Conservation (phyloP, 768 basidiomycete genomes). For the Vararia minispora region DNA sequence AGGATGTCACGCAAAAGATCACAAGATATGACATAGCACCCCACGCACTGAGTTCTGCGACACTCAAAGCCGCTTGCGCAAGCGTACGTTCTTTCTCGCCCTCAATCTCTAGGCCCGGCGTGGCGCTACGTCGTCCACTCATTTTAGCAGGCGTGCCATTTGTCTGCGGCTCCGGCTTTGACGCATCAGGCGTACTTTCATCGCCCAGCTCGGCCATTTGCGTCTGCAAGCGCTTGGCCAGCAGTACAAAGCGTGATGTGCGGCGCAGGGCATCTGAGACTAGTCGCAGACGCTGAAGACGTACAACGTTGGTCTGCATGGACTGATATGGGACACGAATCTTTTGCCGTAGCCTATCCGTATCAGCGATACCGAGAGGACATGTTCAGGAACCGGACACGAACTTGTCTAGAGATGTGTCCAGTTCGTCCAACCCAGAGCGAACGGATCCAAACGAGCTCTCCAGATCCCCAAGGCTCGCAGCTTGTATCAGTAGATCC, state of each 20-base stretch:
- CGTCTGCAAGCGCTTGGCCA: conserved; percentile 69
- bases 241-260: conserved; percentile 72
- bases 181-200: conserved; percentile 1
- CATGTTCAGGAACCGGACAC: conserved; percentile 12
- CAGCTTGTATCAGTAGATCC: conserved; percentile 71
- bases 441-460: conserved; percentile 59
- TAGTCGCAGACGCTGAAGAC: conserved; percentile 70
- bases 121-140: conserved; percentile 6
- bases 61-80: conserved; percentile 88
- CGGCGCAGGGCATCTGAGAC: conserved; percentile 79
- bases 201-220: conserved; percentile 69
- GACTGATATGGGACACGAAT: conserved; percentile 76
- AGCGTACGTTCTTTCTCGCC: conserved; percentile 81
- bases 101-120: conserved; percentile 31
- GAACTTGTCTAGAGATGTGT: conserved; percentile 68
- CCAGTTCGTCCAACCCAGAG: conserved; percentile 61
- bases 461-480: conserved; percentile 59
- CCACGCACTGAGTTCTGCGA: conserved; percentile 79
- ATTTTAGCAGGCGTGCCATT: conserved; percentile 7
- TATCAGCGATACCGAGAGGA: conserved; percentile 3
- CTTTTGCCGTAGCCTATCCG: conserved; percentile 70
- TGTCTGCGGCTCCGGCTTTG: conserved; percentile 9
- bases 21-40: too few species aligned
- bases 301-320: conserved; percentile 56
- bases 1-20: not conserved